phyloP scores from a whole-genome alignment of 1,139 yeast genomes.

The Lodderomyces theae region DNA sequence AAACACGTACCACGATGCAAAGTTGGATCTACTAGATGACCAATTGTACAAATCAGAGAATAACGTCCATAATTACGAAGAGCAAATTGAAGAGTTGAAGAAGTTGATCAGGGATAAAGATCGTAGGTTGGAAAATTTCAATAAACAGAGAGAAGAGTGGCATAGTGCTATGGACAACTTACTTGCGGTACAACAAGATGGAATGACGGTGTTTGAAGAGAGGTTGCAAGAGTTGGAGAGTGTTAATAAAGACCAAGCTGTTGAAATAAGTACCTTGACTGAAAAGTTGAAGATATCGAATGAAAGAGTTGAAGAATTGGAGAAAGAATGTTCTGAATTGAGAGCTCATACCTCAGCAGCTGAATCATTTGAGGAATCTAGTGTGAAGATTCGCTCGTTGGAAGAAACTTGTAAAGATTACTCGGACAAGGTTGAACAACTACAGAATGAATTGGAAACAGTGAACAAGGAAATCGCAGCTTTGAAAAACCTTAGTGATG shows the following conservation, averaged over 20 bases:
- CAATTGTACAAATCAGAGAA: slow-evolving; percentile 10
- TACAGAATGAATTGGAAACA: background rate
- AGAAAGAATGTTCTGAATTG: slow-evolving; percentile 1
- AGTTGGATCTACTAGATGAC: slow-evolving; percentile 10
- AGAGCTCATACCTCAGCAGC: background rate
- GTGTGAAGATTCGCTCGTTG: background rate
- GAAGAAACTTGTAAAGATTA: background rate
- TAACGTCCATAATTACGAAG: slow-evolving; percentile 41
- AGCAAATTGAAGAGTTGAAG: slow-evolving; percentile 26
- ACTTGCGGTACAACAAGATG: slow-evolving; percentile 43
- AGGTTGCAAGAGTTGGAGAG: slow-evolving; percentile 14
- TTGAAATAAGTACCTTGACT: slow-evolving; percentile 14
- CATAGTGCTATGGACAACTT: slow-evolving; percentile 55
- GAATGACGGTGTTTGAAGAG: slow-evolving; percentile 22
- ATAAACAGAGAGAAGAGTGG: slow-evolving; percentile 56
- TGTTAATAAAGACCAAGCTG: slow-evolving; percentile 10
- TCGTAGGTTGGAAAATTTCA: slow-evolving; percentile 44
- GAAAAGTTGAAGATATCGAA: slow-evolving; percentile 1
- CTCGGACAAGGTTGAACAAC: background rate
- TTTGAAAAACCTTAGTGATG: background rate
- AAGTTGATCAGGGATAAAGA: slow-evolving; percentile 35
- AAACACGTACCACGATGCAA: slow-evolving; percentile 8
- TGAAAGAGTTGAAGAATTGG: background rate
- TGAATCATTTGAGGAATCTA: background rate
- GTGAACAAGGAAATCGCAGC: slow-evolving; percentile 1